Base-by-base conservation (phyloP, 257 asterid species). In the Nicotiana undulata region DNA sequence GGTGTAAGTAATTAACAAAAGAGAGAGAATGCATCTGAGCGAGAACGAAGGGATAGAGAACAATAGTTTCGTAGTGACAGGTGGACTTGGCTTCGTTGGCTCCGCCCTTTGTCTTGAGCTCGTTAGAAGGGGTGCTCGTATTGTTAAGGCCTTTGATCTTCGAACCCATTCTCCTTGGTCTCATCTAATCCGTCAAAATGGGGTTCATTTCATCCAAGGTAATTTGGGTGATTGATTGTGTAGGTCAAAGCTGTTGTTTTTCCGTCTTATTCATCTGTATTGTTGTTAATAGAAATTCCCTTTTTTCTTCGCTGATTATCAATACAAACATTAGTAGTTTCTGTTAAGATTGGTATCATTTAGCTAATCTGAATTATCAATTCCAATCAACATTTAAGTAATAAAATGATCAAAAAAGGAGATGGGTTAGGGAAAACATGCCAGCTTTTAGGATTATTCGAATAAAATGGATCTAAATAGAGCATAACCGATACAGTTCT, bases 1-100 rank as follows among this genome's bases (percentile, higher is more conserved):
- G 75, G 52, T 10, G 34, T 40, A 40, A 8, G 46, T 3, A 58
- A 75, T 20, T 20, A 51, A 28, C 11, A 34, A 29, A 11, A 44
- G 10, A 28, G 5, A 18, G 58, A 40, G 46, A 32, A 95, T 95
- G 99, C 95, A 95, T 90, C 86, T 93, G 81, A 95, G 97, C 87
- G 99, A 95, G 89, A 92, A 91, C 81, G 99, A 95, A 83, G 99
- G 99, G 31, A 91, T 95, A 6, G 97, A 95, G 88, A 86, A 89
- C 26, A 86, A 88, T 24, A 85, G 85, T 82, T 95, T 95, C 75
- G 92, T 92, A 65, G 98, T 95, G 9, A 95, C 96, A 0, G 99
- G 97, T 65, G 99, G 97, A 66, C 87, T 92, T 80, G 98, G 99
- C 53, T 92, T 89, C 75, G 92, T 95, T 12, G 99, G 99, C 31